phyloP scores from a whole-genome alignment of 441 rosid genomes.

The Syzygium malaccense region DNA sequence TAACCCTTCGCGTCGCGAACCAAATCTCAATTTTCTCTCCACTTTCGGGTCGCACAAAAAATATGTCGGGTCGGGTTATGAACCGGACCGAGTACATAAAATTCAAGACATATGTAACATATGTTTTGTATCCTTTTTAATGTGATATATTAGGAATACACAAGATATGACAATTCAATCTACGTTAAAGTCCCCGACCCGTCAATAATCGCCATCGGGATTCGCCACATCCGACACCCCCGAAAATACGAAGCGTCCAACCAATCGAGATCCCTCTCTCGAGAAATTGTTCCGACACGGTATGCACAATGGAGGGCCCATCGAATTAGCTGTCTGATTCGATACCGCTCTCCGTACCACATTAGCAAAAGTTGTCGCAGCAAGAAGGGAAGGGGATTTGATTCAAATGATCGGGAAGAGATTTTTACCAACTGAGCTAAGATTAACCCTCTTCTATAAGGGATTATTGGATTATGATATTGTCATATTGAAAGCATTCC shows the following conservation, averaged over 20 bases:
- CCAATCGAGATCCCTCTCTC: background rate
- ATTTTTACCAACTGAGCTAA: background rate
- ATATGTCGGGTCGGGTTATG: no score
- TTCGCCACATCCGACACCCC: background rate
- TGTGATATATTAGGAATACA: background rate
- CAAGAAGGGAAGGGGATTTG: background rate
- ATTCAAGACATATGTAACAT: no score
- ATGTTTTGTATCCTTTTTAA: no score
- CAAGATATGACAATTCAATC: background rate
- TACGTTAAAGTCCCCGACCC: background rate
- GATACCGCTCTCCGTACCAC: fast-evolving
- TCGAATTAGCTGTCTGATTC: background rate
- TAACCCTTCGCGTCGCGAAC: no score
- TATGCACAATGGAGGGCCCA: background rate
- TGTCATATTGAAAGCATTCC: background rate
- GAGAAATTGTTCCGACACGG: background rate
- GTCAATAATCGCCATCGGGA: background rate
- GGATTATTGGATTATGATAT: background rate
- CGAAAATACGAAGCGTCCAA: background rate
- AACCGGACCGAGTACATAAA: no score
- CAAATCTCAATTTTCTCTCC: no score
- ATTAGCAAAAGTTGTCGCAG: fast-evolving
- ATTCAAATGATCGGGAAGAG: background rate
- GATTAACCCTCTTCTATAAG: background rate
- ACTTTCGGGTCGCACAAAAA: no score